These are phyloP conservation scores for Talaromyces ruber DNA, from an alignment of 495 filamentous ascomycete genomes.

Conservation along the genomic window DNA sequence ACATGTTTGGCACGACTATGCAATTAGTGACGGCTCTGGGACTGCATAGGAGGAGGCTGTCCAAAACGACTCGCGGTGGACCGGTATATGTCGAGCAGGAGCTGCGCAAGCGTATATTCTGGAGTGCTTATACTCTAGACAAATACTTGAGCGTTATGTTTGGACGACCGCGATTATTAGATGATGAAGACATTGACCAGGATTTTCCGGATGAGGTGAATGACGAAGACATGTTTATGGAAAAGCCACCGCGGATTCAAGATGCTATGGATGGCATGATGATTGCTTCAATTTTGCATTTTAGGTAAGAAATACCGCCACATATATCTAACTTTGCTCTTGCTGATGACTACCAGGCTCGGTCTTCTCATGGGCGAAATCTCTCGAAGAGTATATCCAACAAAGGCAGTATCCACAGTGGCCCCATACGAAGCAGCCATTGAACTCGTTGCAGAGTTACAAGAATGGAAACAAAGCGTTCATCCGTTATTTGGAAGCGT, in stretches of 20 bases:
- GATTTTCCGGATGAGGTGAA: conserved; percentile 41
- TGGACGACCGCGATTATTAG: conserved; percentile 43
- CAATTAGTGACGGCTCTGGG: conserved; percentile 38
- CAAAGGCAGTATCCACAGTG: conserved; percentile 30
- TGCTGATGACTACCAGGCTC: conserved; percentile 19
- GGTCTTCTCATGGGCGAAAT: conserved; percentile 36
- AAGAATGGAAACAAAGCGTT: conserved; percentile 30
- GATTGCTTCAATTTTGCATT: conserved; percentile 39
- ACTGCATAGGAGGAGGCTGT: conserved; percentile 27
- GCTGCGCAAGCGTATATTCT: conserved; percentile 46
- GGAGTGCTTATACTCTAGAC: conserved; percentile 48
- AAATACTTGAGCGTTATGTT: conserved; percentile 49
- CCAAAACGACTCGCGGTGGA: conserved; percentile 22
- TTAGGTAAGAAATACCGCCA: conserved; percentile 17
- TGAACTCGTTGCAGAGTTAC: conserved; percentile 25
- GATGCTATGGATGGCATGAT: conserved; percentile 35
- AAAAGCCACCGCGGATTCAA: conserved; percentile 22
- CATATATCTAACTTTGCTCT: neutral
- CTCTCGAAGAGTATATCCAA: conserved; percentile 40
- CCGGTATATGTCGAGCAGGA: conserved; percentile 30
- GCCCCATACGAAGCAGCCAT: conserved; percentile 30
- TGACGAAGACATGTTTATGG: conserved; percentile 44
- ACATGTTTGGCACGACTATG: conserved; percentile 37
- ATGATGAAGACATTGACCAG: conserved; percentile 46
- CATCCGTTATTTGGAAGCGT: conserved; percentile 39